Evolutionary conservation across 2,329 filamentous ascomycete species (phyloP).

Genomic region (Clonostachys byssicola): DNA sequence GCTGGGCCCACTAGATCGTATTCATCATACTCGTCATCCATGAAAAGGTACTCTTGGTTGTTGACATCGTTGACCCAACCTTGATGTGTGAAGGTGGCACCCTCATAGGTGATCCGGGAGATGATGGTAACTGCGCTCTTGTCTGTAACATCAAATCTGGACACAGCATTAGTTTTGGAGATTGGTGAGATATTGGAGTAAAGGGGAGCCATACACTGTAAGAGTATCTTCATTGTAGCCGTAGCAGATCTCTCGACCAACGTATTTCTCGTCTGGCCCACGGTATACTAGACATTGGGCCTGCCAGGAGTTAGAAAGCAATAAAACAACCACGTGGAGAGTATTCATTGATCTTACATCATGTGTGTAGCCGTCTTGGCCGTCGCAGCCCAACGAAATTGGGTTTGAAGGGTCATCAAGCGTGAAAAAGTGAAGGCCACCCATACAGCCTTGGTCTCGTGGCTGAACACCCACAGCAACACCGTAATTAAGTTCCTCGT

Average conservation of each 20-base stretch:
- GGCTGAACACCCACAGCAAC: slow-evolving; percentile 5
- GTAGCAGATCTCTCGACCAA: slow-evolving; percentile 45
- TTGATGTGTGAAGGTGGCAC: slow-evolving; percentile 52
- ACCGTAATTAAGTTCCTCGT: slow-evolving; percentile 38
- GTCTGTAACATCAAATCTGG: slow-evolving; percentile 33
- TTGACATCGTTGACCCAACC: slow-evolving; percentile 43
- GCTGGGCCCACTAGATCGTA: slow-evolving; percentile 27
- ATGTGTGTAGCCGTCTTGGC: slow-evolving; percentile 50
- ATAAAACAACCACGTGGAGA: too few species aligned
- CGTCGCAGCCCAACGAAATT: slow-evolving; percentile 42
- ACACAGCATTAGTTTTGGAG: too few species aligned
- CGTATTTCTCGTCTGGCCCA: slow-evolving; percentile 39
- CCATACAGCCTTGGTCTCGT: slow-evolving; percentile 4
- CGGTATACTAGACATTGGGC: slow-evolving; percentile 48
- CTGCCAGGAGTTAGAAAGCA: too few species aligned
- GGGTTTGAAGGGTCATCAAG: slow-evolving; percentile 46
- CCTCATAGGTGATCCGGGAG: slow-evolving; percentile 50
- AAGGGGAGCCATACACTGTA: slow-evolving; percentile 30
- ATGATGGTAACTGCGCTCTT: slow-evolving; percentile 38
- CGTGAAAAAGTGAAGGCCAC: slow-evolving; percentile 45
- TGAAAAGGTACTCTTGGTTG: slow-evolving; percentile 33
- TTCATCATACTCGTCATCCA: slow-evolving; percentile 48
- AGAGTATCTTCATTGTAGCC: slow-evolving; percentile 48
- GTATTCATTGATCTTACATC: slow-evolving; percentile 23
- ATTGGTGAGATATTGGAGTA: too few species aligned